Evolutionary conservation across 1,284 basidiomycete species (phyloP).

Genomic region (Mycena sp.): DNA sequence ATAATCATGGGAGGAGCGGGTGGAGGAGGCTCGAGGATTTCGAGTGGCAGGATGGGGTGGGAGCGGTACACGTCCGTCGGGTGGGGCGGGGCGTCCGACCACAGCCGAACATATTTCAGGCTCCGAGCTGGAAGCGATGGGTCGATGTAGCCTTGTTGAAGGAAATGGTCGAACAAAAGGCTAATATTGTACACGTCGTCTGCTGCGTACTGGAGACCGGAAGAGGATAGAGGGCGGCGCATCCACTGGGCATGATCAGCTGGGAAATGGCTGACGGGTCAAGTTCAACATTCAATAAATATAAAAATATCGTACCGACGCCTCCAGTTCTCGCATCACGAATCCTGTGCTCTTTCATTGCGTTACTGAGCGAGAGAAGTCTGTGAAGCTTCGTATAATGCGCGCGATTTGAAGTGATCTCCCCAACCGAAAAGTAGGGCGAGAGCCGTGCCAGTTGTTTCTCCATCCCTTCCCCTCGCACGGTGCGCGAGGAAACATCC

Average conservation of each 20-base stretch:
- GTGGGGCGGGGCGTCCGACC: conserved; percentile 3
- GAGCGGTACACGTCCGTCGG: neutral
- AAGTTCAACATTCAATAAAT: neutral
- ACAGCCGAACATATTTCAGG: conserved; percentile 12
- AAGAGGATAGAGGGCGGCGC: neutral
- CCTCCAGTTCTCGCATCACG: neutral
- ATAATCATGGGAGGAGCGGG: neutral
- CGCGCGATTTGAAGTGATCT: neutral
- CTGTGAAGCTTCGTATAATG: neutral
- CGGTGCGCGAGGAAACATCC: neutral
- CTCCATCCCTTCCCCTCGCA: neutral
- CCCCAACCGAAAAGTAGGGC: neutral
- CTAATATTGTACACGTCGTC: neutral
- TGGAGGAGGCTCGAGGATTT: neutral
- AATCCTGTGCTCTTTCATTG: neutral
- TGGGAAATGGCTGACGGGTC: neutral
- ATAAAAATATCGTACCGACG: neutral
- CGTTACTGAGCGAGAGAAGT: neutral
- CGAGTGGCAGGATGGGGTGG: conserved; percentile 11
- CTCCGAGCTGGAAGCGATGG: conserved; percentile 1
- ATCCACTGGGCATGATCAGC: neutral
- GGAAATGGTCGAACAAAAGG: neutral
- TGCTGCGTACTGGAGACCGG: neutral
- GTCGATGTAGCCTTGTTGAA: neutral
- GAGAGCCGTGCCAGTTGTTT: neutral